phyloP scores from a whole-genome alignment of 768 basidiomycete genomes.

The Pilatotrama ljubarskyi region DNA sequence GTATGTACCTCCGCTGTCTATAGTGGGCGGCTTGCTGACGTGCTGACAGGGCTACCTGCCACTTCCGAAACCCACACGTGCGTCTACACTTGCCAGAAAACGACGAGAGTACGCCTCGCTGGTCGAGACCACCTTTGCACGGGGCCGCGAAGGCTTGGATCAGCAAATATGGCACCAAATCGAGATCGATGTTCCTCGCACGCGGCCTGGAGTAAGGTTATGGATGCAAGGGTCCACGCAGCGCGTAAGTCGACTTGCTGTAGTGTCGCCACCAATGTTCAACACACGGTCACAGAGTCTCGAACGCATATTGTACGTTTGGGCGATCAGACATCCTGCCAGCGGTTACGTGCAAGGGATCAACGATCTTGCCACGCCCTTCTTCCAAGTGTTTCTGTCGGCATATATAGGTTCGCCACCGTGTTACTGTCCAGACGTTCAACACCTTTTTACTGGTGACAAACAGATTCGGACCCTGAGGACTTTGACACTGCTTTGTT shows the following conservation, averaged over 20 bases:
- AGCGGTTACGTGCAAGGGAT: constrained; percentile 99
- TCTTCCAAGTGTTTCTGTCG: constrained; percentile 96
- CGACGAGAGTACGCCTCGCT: constrained; percentile 89
- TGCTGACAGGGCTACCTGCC: constrained; percentile 83
- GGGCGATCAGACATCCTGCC: constrained; percentile 98
- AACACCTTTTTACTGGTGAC: not conserved
- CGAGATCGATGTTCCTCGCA: constrained; percentile 96
- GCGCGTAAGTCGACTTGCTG: constrained; percentile 52
- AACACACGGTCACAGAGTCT: constrained; percentile 58
- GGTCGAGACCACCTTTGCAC: constrained; percentile 86
- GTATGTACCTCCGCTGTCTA: constrained; percentile 46
- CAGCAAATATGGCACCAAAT: constrained; percentile 99
- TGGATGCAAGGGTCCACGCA: constrained; percentile 94
- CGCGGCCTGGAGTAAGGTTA: constrained; percentile 83
- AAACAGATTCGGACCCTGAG: constrained; percentile 86
- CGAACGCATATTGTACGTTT: constrained; percentile 95
- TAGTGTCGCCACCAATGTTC: constrained; percentile 17
- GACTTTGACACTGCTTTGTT: constrained; percentile 79
- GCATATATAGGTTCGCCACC: constrained; percentile 80
- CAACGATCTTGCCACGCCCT: constrained; percentile 96
- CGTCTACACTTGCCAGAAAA: constrained; percentile 81
- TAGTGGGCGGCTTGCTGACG: not conserved
- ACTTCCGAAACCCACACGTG: constrained; percentile 72
- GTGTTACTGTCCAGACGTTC: not conserved
- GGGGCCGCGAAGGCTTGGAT: constrained; percentile 83